Percentiles rank a stretch among this genome's conserved stretches.
Conservation (phyloP, 108 stramenopile genomes). For the Parietichytrium sp. region DNA sequence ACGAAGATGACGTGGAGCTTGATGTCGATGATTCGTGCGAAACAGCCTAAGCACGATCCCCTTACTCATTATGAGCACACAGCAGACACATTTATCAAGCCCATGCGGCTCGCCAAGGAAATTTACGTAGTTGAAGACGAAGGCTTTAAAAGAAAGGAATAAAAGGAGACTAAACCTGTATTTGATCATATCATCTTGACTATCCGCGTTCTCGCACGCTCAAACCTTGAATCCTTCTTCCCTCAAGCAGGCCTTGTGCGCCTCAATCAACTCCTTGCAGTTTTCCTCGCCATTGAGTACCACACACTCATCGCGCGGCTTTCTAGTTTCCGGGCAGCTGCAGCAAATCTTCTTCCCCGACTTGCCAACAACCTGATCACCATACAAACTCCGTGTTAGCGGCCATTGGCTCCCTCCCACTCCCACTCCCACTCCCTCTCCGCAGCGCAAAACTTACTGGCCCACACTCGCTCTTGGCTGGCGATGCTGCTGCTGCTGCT, state of each 20-base stretch:
- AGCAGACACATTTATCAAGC: too few species aligned
- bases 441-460: too few species aligned
- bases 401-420: too few species aligned
- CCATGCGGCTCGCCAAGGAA: too few species aligned
- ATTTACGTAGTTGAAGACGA: neutral
- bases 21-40: neutral
- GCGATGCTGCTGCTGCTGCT: too few species aligned
- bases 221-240: slow-evolving; percentile 89
- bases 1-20: slow-evolving; percentile 6
- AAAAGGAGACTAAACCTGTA: neutral
- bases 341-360: slow-evolving; percentile 97
- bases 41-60: too few species aligned
- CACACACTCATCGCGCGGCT: slow-evolving; percentile 89
- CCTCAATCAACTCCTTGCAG: slow-evolving; percentile 83
- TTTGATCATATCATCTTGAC: neutral
- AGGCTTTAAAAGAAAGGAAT: neutral
- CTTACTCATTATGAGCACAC: too few species aligned
- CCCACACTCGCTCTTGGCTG: too few species aligned
- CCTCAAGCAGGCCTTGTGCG: slow-evolving; percentile 88
- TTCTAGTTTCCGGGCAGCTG: slow-evolving; percentile 94
- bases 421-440: too few species aligned
- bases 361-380: slow-evolving; percentile 59
- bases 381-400: too few species aligned
- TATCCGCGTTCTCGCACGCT: too few species aligned
- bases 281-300: slow-evolving; percentile 83